Base-by-base conservation (phyloP, 2,329 filamentous ascomycete genomes). In the Dactylellina leptospora region DNA sequence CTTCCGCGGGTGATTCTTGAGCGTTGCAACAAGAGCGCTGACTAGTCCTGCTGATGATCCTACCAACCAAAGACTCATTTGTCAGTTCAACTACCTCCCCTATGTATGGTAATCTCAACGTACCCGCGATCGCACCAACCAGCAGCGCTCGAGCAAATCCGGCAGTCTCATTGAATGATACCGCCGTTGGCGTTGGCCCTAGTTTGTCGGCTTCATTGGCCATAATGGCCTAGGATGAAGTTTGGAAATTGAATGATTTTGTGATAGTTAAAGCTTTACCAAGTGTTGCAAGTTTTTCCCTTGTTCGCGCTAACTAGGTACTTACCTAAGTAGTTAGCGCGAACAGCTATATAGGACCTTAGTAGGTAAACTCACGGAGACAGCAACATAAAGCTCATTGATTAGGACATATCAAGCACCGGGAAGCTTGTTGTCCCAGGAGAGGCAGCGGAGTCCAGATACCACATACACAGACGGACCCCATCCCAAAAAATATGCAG, bases 1-100 rank as follows among this genome's bases (percentile, higher is more conserved):
- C 27, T 63, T 72, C 10, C 68, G 45, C 13, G 68, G 68, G 13
- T 60, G 54, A 25, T 54, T 64, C 16, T 42, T 59, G 4, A 72
- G 22, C 20, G 59, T 64, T 5, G 68, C 68, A n/a, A 72, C 28
- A 27, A 72, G 28, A 3, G 68, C 68, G 27, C 59, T 44, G 11
- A 64, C 9, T 6, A 72, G 53, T 10, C 59, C 59, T 4, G 50
- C 68, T 9, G 58, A 64, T 18, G 59, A 53, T 16, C 59, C 68
- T 72, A 27, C 10, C 13, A n/a, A n/a, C n/a, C n/a, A n/a, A n/a
- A n/a, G n/a, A n/a, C n/a, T n/a, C n/a, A n/a, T n/a, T n/a, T n/a
- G n/a, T n/a, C n/a, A n/a, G n/a, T n/a, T n/a, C n/a, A n/a, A n/a
- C n/a, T n/a, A n/a, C n/a, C n/a, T n/a, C n/a, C n/a, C n/a, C n/a